Percentiles rank a stretch among this genome's conserved stretches.
phyloP scores from a whole-genome alignment of 331 rosid genomes.

The Stylosanthes scabra region DNA sequence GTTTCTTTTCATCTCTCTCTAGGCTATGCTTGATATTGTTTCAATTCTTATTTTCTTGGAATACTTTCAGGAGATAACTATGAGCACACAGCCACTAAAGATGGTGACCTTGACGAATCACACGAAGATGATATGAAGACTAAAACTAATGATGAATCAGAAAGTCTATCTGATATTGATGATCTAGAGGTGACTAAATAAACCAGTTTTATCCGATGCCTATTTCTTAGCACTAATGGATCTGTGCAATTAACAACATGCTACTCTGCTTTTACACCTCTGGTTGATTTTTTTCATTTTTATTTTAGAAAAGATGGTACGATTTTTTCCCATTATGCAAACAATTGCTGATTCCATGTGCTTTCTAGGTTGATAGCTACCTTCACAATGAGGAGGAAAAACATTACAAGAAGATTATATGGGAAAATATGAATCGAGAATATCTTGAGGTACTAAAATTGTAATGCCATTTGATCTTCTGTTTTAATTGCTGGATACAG shows the following conservation, averaged over 20 bases:
- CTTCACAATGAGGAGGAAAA: conserved; percentile 79
- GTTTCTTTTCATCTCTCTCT: conserved; percentile 3
- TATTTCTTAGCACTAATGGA: conserved; percentile 8
- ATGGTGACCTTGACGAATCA: conserved; percentile 36
- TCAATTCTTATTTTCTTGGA: conserved; percentile 18
- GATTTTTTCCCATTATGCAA: neutral
- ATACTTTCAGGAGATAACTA: conserved; percentile 42
- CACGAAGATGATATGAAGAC: conserved; percentile 39
- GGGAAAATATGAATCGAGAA: conserved; percentile 83
- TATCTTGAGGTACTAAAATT: conserved; percentile 70
- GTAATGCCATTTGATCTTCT: conserved; percentile 14
- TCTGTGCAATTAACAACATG: neutral
- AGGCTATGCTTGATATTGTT: neutral
- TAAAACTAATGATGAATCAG: conserved; percentile 57
- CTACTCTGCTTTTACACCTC: conserved; percentile 6
- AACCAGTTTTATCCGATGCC: conserved; percentile 8
- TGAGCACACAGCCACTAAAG: conserved; percentile 37
- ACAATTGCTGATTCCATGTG: conserved; percentile 5
- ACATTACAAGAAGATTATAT: conserved; percentile 65
- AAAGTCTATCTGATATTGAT: conserved; percentile 82
- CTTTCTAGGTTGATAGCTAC: conserved; percentile 70
- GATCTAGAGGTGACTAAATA: conserved; percentile 65
- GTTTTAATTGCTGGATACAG: conserved; percentile 2
- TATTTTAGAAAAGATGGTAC: neutral
- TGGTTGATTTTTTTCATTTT: neutral